These are phyloP conservation scores for Aspergillus pseudoglaucus DNA, from an alignment of 2,329 filamentous ascomycete species.

Conservation along the genomic window DNA sequence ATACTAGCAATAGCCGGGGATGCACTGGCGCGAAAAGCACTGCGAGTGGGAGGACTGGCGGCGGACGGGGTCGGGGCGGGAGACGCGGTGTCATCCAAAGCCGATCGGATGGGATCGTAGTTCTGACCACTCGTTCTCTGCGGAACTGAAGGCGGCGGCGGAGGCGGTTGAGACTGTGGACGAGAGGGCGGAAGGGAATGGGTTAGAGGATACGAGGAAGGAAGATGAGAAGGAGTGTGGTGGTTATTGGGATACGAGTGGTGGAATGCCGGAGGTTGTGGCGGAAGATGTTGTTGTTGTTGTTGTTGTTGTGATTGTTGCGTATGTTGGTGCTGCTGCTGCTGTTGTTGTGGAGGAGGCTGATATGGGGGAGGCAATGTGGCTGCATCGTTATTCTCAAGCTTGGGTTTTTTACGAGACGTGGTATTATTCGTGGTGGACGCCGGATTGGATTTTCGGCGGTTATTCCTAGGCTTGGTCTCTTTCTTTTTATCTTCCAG, in stretches of 20 bases:
- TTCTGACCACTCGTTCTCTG: conserved; percentile 67
- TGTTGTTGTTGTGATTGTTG: conserved; percentile 3
- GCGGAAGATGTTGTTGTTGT: conserved; percentile 10
- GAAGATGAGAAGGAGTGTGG: conserved; percentile 1
- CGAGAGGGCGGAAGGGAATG: conserved; percentile 22
- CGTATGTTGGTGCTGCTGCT: conserved; percentile 4
- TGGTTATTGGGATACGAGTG: conserved; percentile 14
- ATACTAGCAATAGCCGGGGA: conserved; percentile 89
- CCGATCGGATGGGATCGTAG: conserved; percentile 80
- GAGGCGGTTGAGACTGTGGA: conserved; percentile 38
- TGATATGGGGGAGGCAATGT: conserved; percentile 7
- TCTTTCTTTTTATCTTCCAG: conserved; percentile 20
- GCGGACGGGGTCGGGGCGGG: conserved; percentile 32
- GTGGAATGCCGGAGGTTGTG: conserved; percentile 9
- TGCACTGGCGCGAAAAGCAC: conserved; percentile 64
- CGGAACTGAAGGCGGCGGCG: conserved; percentile 34
- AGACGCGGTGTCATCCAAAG: conserved; percentile 43
- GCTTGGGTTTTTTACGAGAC: conserved; percentile 44
- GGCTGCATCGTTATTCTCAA: conserved; percentile 23
- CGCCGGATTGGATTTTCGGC: background rate
- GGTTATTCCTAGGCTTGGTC: conserved; percentile 16
- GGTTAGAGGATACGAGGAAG: conserved; percentile 22
- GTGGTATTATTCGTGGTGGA: conserved; percentile 7
- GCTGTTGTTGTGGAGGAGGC: conserved; percentile 6
- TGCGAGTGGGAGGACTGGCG: conserved; percentile 44